Percentiles rank a stretch among this genome's conserved stretches.
These are phyloP conservation scores for Lasiosphaeris hirsuta DNA, from an alignment of 495 filamentous ascomycete genomes.

Conservation along the genomic window DNA sequence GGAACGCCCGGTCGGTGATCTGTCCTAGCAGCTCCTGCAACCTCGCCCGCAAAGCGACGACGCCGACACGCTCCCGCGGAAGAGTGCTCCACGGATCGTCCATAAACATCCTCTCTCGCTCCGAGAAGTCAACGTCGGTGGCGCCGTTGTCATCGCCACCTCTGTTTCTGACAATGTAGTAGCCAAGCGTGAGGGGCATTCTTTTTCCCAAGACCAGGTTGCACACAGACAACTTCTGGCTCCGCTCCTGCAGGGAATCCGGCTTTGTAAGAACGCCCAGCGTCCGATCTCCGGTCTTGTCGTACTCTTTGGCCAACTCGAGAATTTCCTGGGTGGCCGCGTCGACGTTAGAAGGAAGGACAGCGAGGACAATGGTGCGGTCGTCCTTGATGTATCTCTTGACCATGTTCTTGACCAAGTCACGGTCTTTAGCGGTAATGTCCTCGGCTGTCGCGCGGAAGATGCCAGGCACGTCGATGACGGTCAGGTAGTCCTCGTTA, in stretches of 20 bases:
- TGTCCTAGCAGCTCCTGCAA: conserved; percentile 37
- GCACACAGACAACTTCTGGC: conserved; percentile 35
- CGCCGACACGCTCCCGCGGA: conserved; percentile 33
- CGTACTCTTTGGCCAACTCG: conserved; percentile 45
- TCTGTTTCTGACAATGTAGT: conserved; percentile 55
- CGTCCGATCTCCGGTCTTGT: conserved; percentile 49
- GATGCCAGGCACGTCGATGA: conserved; percentile 64
- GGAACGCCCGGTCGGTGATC: conserved; percentile 43
- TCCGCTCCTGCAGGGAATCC: conserved; percentile 49
- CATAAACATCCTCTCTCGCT: conserved; percentile 39
- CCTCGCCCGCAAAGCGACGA: conserved; percentile 40
- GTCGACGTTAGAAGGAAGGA: conserved; percentile 57
- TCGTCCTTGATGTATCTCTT: conserved; percentile 16
- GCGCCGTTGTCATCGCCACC: conserved; percentile 34
- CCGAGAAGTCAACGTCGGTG: conserved; percentile 27
- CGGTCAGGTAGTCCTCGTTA: conserved; percentile 51
- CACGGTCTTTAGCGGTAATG: conserved; percentile 35
- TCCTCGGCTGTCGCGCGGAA: conserved; percentile 53
- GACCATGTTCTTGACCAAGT: conserved; percentile 19
- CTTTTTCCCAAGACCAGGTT: conserved; percentile 40
- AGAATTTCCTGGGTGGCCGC: conserved; percentile 59
- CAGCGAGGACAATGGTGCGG: conserved; percentile 45
- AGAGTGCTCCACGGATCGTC: conserved; percentile 23
- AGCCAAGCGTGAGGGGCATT: conserved; percentile 49
- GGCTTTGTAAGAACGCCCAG: conserved; percentile 60